A percentile compares a stretch with the other conserved stretches of the same genome.
Conservation (phyloP, 2,329 filamentous ascomycete genomes). For the Leptographium wingfieldii region DNA sequence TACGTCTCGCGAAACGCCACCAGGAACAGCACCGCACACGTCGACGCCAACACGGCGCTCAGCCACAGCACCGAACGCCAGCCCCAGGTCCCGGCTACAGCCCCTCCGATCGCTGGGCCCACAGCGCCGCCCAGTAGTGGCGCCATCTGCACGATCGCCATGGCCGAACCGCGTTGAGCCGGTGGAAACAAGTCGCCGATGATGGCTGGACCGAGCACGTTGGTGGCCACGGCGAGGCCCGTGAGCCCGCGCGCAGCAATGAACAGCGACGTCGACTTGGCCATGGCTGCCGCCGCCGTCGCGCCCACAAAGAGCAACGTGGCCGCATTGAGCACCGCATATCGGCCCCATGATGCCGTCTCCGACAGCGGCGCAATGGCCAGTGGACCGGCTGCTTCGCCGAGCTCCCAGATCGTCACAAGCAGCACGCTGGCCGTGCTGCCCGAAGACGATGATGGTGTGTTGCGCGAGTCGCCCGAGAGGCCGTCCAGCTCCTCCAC, state of each 20-base stretch:
- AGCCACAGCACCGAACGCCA: constrained; percentile 23
- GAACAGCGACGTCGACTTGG: constrained; percentile 40
- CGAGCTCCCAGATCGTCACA: constrained; percentile 59
- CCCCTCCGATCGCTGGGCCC: constrained; percentile 21
- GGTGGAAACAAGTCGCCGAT: constrained; percentile 52
- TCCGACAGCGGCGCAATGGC: constrained; percentile 52
- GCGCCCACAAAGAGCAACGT: constrained; percentile 38
- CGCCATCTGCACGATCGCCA: constrained; percentile 22
- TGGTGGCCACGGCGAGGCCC: constrained; percentile 49
- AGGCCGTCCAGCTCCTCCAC: constrained; percentile 28
- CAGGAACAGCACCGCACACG: constrained; percentile 15
- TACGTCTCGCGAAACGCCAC: constrained; percentile 22
- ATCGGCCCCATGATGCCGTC: constrained; percentile 36
- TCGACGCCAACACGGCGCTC: constrained; percentile 14
- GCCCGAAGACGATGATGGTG: constrained; percentile 21
- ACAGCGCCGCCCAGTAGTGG: constrained; percentile 20
- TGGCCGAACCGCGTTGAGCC: constrained; percentile 38
- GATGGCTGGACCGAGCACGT: constrained; percentile 49
- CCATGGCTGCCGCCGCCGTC: constrained; percentile 28
- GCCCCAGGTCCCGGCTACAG: constrained; percentile 18
- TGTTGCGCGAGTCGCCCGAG: constrained; percentile 8
- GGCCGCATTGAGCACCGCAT: constrained; percentile 38
- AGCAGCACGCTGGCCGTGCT: constrained; percentile 44
- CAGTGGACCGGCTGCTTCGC: constrained; percentile 48
- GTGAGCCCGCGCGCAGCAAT: constrained; percentile 55